These are phyloP conservation scores for Yarrowia sp. DNA, from an alignment of 805 yeast genomes.

Conservation along the genomic window DNA sequence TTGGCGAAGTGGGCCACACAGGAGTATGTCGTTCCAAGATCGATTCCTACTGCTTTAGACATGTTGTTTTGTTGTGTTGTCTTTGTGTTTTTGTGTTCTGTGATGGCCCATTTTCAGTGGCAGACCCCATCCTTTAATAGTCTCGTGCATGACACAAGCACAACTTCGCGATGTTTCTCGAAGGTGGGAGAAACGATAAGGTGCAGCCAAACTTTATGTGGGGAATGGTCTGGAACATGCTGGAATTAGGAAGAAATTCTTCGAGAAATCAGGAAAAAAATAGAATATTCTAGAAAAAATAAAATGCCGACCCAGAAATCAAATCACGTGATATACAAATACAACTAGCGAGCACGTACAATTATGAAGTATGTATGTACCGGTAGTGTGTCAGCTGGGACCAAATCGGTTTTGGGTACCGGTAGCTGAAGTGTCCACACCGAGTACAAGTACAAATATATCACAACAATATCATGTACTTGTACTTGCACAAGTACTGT, in stretches of 20 bases:
- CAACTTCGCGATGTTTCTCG: neutral
- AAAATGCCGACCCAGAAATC: too few relatives aligned
- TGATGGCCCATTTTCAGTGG: neutral
- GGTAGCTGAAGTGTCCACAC: too few relatives aligned
- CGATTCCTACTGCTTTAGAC: slow-evolving; percentile 71
- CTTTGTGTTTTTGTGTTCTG: neutral
- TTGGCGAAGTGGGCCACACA: slow-evolving; percentile 82
- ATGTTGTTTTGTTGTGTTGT: slow-evolving; percentile 35
- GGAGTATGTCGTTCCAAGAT: neutral
- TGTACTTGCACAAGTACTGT: too few relatives aligned
- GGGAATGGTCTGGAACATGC: neutral
- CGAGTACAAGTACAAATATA: too few relatives aligned
- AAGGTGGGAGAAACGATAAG: neutral
- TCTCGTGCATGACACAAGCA: neutral
- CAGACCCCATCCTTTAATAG: neutral
- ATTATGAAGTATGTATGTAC: too few relatives aligned
- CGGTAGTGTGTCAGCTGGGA: too few relatives aligned
- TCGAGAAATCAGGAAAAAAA: neutral
- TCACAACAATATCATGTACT: too few relatives aligned
- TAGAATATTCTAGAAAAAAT: neutral
- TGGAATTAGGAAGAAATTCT: neutral
- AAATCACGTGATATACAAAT: too few relatives aligned
- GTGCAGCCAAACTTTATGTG: neutral
- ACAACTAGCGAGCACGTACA: too few relatives aligned
- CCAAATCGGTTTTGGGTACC: too few relatives aligned